Evolutionary conservation across 2,329 filamentous ascomycete species (phyloP).

Genomic region (Diaporthe nobilis): DNA sequence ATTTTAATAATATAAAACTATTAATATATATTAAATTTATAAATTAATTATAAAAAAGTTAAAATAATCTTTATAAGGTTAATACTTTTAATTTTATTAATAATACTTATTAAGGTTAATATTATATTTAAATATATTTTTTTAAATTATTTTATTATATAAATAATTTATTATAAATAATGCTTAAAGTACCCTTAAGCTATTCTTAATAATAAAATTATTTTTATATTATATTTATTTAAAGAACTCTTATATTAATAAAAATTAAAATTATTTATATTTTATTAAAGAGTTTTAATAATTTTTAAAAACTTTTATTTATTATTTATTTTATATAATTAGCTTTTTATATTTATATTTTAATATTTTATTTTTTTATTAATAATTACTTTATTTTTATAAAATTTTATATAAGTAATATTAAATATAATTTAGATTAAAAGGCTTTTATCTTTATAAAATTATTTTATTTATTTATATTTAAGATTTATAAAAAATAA

Average conservation of each 20-base stretch:
- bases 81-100: not conserved
- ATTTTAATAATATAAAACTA: not conserved
- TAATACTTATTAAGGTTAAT: not conserved
- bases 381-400: not conserved
- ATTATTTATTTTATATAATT: not conserved
- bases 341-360: not conserved
- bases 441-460: not conserved
- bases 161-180: not conserved
- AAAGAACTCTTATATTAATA: not conserved
- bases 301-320: not conserved
- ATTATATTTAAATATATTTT: not conserved
- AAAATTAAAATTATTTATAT: not conserved
- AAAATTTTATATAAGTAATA: not conserved
- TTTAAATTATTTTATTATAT: not conserved
- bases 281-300: not conserved
- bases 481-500: not conserved
- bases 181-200: not conserved
- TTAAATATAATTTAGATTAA: not conserved
- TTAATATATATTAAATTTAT: not conserved
- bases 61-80: not conserved
- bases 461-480: not conserved
- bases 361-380: not conserved
- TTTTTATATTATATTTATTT: not conserved
- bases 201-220: not conserved
- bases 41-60: not conserved